Evolutionary conservation across 768 basidiomycete species (phyloP), one percentile per base, ranked within the genome.

Genomic region (Cyclocybe aegerita): DNA sequence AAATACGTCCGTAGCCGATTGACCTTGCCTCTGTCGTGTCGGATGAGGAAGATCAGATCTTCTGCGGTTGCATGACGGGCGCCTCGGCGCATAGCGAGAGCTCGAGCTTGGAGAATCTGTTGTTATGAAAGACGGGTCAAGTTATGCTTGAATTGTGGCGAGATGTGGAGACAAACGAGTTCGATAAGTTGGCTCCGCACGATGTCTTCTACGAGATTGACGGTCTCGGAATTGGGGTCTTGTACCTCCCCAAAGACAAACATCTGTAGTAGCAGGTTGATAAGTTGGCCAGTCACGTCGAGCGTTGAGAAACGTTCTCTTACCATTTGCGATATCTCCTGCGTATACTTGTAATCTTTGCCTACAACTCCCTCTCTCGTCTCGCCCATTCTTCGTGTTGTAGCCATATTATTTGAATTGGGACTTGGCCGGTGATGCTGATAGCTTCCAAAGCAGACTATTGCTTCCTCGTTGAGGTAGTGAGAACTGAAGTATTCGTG

Each of bases 221-320:
- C 89, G 0, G 95, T 93, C 48, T 93, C 93, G 10, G 78, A 76
- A 48, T 85, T 81, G 1, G 94, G 92, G 50, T 96, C 93, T 64
- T 93, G 90, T 3, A 96, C 90, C 70, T 95, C 93, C 7, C 93
- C 93, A 67, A 97, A 96, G 39, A 97, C 95, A 63, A 96, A 97
- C 92, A 97, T 93, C 92, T 93, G 54, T 29, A 30, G 45, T 39
- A 17, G 32, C 17, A 32, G 31, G 46, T 38, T 56, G 38, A 45
- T 45, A 30, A 36, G 10, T n/a, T 29, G 11, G 32, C 30, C 31
- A 11, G 11, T 32, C 38, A 40, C 3, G n/a, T 10, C 17, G 9
- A 4, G 34, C 14, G 9, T 12, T 31, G 23, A n/a, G 31, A 34
- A 11, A 14, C 33, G 10, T 35, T 16, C 17, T 56, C 71, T 33